Percentiles rank a stretch among this genome's conserved stretches.
These are phyloP conservation scores for Triticum monococcum DNA, from an alignment of 176 grass and related monocot species.

Conservation along the genomic window DNA sequence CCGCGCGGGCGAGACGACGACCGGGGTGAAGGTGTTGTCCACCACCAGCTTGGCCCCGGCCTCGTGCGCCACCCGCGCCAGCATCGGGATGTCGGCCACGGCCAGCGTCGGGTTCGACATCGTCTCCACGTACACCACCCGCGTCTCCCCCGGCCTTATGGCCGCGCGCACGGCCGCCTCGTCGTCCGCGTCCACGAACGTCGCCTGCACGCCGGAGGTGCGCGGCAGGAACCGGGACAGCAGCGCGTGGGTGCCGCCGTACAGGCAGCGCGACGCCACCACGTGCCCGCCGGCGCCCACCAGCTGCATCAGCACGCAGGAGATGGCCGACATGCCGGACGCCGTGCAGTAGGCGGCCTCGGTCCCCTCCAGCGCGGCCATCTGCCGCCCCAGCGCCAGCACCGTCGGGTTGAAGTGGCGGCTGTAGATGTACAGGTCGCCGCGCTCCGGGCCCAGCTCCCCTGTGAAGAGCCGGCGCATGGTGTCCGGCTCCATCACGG, in stretches of 20 bases:
- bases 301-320: conserved; percentile 78
- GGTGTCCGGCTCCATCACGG: conserved; percentile 96
- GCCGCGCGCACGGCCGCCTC: conserved; percentile 68
- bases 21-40: conserved; percentile 96
- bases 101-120: conserved; percentile 90
- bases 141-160: conserved; percentile 50
- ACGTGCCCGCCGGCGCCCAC: conserved; percentile 80
- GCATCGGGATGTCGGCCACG: conserved; percentile 75
- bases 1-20: conserved; percentile 70
- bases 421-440: conserved; percentile 92
- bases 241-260: conserved; percentile 95
- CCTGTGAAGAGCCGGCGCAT: conserved; percentile 81
- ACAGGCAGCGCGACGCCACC: conserved; percentile 85
- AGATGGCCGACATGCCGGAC: conserved; percentile 92
- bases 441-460: conserved; percentile 88
- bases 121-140: conserved; percentile 85
- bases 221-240: conserved; percentile 72
- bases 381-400: conserved; percentile 88
- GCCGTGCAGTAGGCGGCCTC: conserved; percentile 97
- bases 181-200: conserved; percentile 84
- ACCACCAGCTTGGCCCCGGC: conserved; percentile 80
- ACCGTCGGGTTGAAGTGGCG: conserved; percentile 96
- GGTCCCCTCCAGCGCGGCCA: conserved; percentile 94
- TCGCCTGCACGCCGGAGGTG: conserved; percentile 51
- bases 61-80: conserved; percentile 74